Conservation (phyloP, 2,329 filamentous ascomycete species). For the Sarocladiaceae sp. region DNA sequence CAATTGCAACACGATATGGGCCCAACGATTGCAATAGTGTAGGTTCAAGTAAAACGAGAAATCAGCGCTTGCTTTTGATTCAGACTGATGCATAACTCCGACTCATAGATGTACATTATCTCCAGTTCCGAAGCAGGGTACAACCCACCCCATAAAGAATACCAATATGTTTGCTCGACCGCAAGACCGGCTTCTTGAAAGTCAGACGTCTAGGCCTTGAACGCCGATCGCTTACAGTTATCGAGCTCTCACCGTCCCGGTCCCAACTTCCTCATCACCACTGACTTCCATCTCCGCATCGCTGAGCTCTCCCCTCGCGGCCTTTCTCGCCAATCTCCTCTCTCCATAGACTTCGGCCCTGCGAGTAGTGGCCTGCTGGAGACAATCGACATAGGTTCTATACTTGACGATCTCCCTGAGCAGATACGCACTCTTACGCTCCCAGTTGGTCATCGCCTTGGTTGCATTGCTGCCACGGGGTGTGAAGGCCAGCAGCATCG, state of each 20-base stretch:
- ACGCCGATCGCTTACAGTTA: too few relatives aligned
- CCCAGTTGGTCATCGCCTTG: constrained; percentile 94
- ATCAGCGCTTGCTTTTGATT: background rate
- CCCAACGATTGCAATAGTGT: too few relatives aligned
- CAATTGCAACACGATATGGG: too few relatives aligned
- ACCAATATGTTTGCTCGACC: too few relatives aligned
- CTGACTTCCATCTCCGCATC: constrained; percentile 34
- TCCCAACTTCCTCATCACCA: constrained; percentile 26
- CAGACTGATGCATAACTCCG: background rate
- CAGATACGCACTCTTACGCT: constrained; percentile 89
- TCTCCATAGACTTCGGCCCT: constrained; percentile 69
- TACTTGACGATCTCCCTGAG: constrained; percentile 96
- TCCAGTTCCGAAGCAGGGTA: background rate
- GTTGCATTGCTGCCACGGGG: constrained; percentile 74
- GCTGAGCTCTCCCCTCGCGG: constrained; percentile 41
- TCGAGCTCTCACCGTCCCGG: constrained; percentile 30
- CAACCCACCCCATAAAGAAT: background rate
- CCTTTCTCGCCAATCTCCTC: constrained; percentile 47
- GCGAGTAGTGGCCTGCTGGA: constrained; percentile 65
- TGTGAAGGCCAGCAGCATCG: constrained; percentile 87
- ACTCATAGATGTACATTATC: background rate
- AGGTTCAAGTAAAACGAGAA: background rate
- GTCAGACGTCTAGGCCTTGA: too few relatives aligned
- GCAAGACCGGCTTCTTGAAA: too few relatives aligned
- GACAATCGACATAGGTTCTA: constrained; percentile 84